Evolutionary conservation across 2,329 filamentous ascomycete species (phyloP), one percentile per base, ranked within the genome.

Genomic region (Epichloe elymi): DNA sequence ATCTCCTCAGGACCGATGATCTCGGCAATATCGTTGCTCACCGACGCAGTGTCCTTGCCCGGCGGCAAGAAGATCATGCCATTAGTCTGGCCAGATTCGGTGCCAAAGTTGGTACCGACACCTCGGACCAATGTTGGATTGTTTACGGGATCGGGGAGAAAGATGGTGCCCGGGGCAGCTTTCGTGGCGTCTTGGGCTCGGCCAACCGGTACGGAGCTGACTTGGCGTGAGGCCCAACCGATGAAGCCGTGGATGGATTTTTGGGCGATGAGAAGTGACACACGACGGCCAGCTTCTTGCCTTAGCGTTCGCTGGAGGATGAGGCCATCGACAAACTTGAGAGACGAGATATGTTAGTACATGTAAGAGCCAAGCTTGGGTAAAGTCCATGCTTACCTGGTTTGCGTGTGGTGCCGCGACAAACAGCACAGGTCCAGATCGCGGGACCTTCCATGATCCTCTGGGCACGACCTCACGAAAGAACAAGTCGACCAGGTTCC

Each of bases 371-470:
- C 30, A 30, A 30, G 30, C 30, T 30, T 30, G 30, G 30, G 30
- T 30, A 30, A 11, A 23, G 8, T 14, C 12, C 11, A 20, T 8
- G 10, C 75, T 54, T 70, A 88, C 85, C 79, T 93, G 88, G 67
- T 98, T 98, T 54, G 91, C 91, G 74, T 98, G 93, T 58, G 93
- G 93, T 50, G 91, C 93, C 43, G 90, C 93, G 58, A 98, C 93
- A 62, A 98, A 93, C 53, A 98, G 87, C 56, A 98, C 80, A 1
- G 93, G 90, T 0, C 90, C 93, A 56, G 81, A 79, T 61, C 85
- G 82, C 43, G 93, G 93, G 43, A 98, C 86, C 68, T 90, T 91
- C 89, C 93, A 98, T 56, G 90, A 88, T 58, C 89, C 89, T 57
- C 93, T 80, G 12, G 93, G 93, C 65, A 97, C 90, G 15, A 98